Evolutionary conservation across 1,284 basidiomycete species (phyloP).

Genomic region (Serendipita sp.): DNA sequence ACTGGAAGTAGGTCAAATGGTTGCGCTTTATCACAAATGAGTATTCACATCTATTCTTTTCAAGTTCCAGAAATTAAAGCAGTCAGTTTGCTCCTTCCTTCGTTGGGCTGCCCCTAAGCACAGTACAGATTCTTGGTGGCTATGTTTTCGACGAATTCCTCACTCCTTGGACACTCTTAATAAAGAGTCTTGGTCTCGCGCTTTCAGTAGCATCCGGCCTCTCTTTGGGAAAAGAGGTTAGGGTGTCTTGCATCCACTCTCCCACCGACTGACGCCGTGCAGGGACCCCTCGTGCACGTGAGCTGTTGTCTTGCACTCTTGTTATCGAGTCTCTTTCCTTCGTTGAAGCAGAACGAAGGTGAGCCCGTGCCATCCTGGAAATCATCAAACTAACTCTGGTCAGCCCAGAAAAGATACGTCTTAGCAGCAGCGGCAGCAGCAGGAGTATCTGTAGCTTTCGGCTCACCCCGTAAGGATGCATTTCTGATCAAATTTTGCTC

Average conservation of each 20-base stretch:
- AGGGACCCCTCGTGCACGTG: slow-evolving; percentile 60
- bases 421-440: slow-evolving; percentile 56
- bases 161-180: slow-evolving; percentile 57
- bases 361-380: slow-evolving; percentile 2
- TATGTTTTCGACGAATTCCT: slow-evolving; percentile 60
- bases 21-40: slow-evolving; percentile 7
- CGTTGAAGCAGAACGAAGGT: slow-evolving; percentile 51
- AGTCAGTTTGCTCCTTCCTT: slow-evolving; percentile 25
- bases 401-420: slow-evolving; percentile 53
- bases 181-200: slow-evolving; percentile 64
- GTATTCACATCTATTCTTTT: not conserved
- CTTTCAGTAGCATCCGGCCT: slow-evolving; percentile 66
- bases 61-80: slow-evolving; percentile 66
- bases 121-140: slow-evolving; percentile 47
- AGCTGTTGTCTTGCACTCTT: slow-evolving; percentile 53
- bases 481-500: not conserved
- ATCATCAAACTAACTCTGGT: not conserved
- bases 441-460: slow-evolving; percentile 63
- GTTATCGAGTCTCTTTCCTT: slow-evolving; percentile 38
- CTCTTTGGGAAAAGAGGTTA: slow-evolving; percentile 58
- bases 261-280: not conserved
- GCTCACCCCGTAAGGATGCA: slow-evolving; percentile 33
- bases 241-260: slow-evolving; percentile 8
- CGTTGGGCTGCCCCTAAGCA: not conserved
- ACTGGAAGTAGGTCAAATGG: slow-evolving; percentile 49